Evolutionary conservation across 169 alveolate genomes (phyloP), one percentile per base, ranked within the genome.

Genomic region (Plasmodium yoelii): DNA sequence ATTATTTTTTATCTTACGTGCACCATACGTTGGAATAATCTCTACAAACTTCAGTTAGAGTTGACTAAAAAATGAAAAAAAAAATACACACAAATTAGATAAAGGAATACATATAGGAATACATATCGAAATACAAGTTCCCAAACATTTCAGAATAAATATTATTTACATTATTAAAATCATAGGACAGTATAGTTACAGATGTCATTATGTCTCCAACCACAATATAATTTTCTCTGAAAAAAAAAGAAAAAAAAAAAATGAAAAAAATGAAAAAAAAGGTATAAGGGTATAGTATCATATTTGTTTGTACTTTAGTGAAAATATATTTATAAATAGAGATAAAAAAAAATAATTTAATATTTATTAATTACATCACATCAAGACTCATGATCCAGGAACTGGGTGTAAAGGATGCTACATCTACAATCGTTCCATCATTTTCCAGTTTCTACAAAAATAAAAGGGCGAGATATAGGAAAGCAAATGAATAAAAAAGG

Each of bases 131-230:
- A 44, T 67, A 7, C 39, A 22, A 8, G 22, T 44, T 28, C 4
- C 8, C 24, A 46, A 19, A 44, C 44, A 60, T 19, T 44, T 12
- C 44, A 18, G 9, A 28, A 49, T 9, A 12, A 18, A 22, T 42
- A 13, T 57, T 73, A 55, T 39, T 56, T 75, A 75, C 88, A 34
- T 75, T 75, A 7, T 75, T 46, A 44, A 61, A 75, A 15, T 82
- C 90, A 34, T 82, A 82, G n/a, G 80, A 53, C 51, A 82, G 24
- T 47, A 82, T 60, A 6, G 90, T 82, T 18, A 82, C 90, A 39
- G 90, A 82, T n/a, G 90, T 82, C 90, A 82, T 82, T 24, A 82
- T 67, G 26, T 82, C 90, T 8, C 90, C 90, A n/a, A 82, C 90
- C 15, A 68, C 57, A 60, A 82, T 39, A 59, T 82, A 82, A 59